Conservation (phyloP, 768 basidiomycete genomes). For the Tylopilus subfusipes region DNA sequence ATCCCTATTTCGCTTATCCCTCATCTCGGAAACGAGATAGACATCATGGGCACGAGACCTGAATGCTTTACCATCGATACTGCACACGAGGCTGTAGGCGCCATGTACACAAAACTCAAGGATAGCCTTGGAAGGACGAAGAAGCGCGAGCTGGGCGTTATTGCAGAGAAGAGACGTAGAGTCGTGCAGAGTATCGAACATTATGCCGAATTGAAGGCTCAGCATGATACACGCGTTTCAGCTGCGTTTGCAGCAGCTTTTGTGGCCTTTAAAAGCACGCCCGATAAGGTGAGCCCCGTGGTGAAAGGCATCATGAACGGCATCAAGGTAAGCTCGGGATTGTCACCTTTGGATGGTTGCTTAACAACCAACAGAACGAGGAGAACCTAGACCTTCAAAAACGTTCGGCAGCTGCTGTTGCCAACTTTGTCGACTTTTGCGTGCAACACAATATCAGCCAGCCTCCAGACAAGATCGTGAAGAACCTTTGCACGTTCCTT, state of each 20-base stretch:
- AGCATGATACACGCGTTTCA: constrained; percentile 82
- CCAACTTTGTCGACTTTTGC: constrained; percentile 86
- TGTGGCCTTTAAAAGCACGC: constrained; percentile 80
- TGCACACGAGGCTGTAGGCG: constrained; percentile 66
- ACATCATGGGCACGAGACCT: constrained; percentile 60
- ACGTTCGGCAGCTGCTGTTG: constrained; percentile 83
- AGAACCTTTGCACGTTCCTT: constrained; percentile 94
- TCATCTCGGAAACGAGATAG: constrained; percentile 69
- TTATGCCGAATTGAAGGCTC: constrained; percentile 77
- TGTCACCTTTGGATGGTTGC: background rate
- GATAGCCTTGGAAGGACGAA: constrained; percentile 70
- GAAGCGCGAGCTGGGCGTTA: constrained; percentile 68
- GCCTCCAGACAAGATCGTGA: constrained; percentile 93
- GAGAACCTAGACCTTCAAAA: constrained; percentile 84
- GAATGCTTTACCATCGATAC: constrained; percentile 78
- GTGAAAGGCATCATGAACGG: constrained; percentile 98
- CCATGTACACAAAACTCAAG: constrained; percentile 71
- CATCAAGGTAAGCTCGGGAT: constrained; percentile 67
- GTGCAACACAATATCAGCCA: constrained; percentile 66
- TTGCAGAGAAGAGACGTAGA: constrained; percentile 72
- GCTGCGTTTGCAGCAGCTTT: constrained; percentile 91
- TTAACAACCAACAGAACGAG: constrained; percentile 58
- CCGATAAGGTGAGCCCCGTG: constrained; percentile 92
- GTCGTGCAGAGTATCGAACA: constrained; percentile 70
- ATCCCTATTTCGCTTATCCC: constrained; percentile 78